Percentiles rank a stretch among this genome's conserved stretches.
Conservation (phyloP, 192 early-diverging fungal genomes). For the Backusella australiensis region DNA sequence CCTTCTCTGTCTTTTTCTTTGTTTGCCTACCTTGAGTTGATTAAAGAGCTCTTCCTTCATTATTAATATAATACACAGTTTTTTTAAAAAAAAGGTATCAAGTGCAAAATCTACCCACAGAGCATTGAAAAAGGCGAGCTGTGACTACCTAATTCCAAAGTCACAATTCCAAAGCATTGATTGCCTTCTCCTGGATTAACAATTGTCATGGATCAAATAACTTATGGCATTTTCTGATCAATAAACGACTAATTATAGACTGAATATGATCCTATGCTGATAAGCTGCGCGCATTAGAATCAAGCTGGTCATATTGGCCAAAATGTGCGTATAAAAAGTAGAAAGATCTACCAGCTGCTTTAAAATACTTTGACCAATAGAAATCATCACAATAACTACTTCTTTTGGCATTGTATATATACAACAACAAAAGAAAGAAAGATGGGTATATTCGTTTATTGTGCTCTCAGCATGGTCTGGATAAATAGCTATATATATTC, state of each 20-base stretch:
- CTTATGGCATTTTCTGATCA: too few relatives aligned
- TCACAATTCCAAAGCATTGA: background rate
- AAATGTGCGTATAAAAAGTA: too few relatives aligned
- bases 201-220: background rate
- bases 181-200: background rate
- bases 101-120: background rate
- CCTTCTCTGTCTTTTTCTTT: background rate
- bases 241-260: too few relatives aligned
- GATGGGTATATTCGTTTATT: background rate
- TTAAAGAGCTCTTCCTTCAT: conserved; percentile 5
- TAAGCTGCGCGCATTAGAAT: too few relatives aligned
- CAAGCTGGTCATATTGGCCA: too few relatives aligned
- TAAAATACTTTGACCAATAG: background rate
- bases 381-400: background rate
- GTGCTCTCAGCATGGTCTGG: background rate
- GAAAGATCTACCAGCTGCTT: background rate
- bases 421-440: too few relatives aligned
- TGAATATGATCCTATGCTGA: too few relatives aligned
- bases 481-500: too few relatives aligned
- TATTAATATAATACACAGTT: background rate
- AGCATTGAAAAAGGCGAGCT: background rate
- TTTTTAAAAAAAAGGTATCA: background rate
- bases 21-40: conserved; percentile 7
- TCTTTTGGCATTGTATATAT: background rate
- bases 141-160: background rate